Evolutionary conservation across 345 rosid genomes (phyloP), one percentile per base, ranked within the genome.

Genomic region (Populus davidiana): DNA sequence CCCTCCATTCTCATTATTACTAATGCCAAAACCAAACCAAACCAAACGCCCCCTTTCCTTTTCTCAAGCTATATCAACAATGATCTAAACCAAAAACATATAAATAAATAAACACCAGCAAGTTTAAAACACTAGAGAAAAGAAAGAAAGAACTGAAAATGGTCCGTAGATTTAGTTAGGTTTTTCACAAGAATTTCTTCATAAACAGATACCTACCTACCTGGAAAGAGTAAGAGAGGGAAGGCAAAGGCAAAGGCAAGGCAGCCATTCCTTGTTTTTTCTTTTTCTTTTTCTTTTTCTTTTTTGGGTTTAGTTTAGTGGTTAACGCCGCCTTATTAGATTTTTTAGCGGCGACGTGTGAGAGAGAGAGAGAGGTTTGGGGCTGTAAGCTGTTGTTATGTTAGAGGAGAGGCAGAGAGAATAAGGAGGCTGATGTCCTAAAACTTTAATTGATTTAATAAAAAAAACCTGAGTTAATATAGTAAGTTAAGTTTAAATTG

Each of bases 261-360:
- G 76, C 80, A 31, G 72, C 83, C 86, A 83, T 81, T 71, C 27
- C 63, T n/a, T 10, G 23, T 3, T 3, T n/a, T n/a, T 67, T 8
- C 1, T 1, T 13, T 29, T 66, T 4, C 0, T 0, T 13, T 27
- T 27, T 66, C 20, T 6, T 11, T 56, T 56, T 56, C 0, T 6
- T 11, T 56, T 56, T 56, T 1, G 14, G 63, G 14, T 56, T n/a
- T 2, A 3, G 62, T 56, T n/a, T 8, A 8, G 4, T 56, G 29
- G 63, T 21, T n/a, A 56, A 56, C 12, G n/a, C 63, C 33, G 8
- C 63, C 33, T 29, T 43, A 4, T 43, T 23, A n/a, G 63, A 66
- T 6, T 59, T 59, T 5, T 7, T 47, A 72, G 66, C 75, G 33
- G 67, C 66, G 13, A 36, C 44, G 5, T 8, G 61, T 9, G 8